Conservation (phyloP, 2,329 filamentous ascomycete species). For the Neurospora sp. region DNA sequence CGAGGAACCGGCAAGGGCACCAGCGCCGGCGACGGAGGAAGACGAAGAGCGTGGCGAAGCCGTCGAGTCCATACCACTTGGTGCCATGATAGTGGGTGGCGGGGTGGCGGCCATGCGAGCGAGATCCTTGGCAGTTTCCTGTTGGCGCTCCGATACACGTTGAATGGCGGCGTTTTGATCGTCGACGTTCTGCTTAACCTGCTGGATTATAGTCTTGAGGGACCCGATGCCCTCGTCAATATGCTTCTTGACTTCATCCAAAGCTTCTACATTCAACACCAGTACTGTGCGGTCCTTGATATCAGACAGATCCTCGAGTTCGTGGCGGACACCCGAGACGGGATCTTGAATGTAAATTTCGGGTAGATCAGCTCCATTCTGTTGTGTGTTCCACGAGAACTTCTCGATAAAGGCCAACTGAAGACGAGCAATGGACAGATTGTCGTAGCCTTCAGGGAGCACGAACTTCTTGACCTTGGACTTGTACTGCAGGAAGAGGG, state of each 20-base stretch:
- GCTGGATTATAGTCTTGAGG: slow-evolving; percentile 73
- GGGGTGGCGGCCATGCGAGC: slow-evolving; percentile 46
- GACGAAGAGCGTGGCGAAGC: slow-evolving; percentile 39
- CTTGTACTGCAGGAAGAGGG: slow-evolving; percentile 91
- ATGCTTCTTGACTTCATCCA: slow-evolving; percentile 94
- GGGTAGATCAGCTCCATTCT: slow-evolving; percentile 82
- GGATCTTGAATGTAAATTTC: slow-evolving; percentile 98
- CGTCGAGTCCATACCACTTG: slow-evolving; percentile 17
- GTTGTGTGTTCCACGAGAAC: slow-evolving; percentile 97
- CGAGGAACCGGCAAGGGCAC: slow-evolving; percentile 6
- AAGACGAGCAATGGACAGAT: slow-evolving; percentile 76
- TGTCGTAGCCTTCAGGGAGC: slow-evolving; percentile 71
- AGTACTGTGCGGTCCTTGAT: slow-evolving; percentile 92
- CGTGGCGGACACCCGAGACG: slow-evolving; percentile 90
- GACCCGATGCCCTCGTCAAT: slow-evolving; percentile 85
- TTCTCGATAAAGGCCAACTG: slow-evolving; percentile 98
- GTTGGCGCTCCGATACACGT: slow-evolving; percentile 79
- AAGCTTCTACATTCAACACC: slow-evolving; percentile 84
- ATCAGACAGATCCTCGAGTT: slow-evolving; percentile 85
- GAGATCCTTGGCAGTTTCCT: slow-evolving; percentile 83
- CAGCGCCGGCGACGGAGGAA: not conserved
- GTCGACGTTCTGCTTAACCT: slow-evolving; percentile 73
- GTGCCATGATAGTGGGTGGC: slow-evolving; percentile 24
- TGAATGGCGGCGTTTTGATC: slow-evolving; percentile 76
- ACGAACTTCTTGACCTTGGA: slow-evolving; percentile 96